These are phyloP conservation scores for Aspergillus transmontanensis DNA, from an alignment of 2,329 filamentous ascomycete genomes.

Conservation along the genomic window DNA sequence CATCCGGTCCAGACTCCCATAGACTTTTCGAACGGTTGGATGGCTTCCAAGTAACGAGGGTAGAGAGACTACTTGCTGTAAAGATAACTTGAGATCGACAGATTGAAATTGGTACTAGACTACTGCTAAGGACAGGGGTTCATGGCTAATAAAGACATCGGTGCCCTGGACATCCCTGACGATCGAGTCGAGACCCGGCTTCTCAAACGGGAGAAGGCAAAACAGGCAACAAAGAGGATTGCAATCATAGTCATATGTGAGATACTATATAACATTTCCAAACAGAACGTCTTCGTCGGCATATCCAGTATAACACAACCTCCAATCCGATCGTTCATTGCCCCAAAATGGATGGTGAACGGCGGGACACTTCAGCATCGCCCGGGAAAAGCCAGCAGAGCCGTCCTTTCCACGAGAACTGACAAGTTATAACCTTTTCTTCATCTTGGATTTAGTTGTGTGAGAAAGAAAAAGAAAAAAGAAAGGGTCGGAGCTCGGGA, in stretches of 20 bases:
- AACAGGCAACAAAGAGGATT: background rate
- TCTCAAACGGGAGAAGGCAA: background rate
- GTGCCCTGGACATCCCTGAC: background rate
- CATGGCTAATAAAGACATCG: background rate
- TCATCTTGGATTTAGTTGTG: constrained; percentile 48
- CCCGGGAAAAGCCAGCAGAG: constrained; percentile 35
- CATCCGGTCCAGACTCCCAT: background rate
- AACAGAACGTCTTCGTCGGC: background rate
- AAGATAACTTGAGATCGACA: background rate
- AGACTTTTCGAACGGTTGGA: background rate
- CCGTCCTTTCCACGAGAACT: constrained; percentile 38
- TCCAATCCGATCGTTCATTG: constrained; percentile 41
- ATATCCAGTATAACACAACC: constrained; percentile 24
- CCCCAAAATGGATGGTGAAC: constrained; percentile 38
- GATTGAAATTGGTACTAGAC: background rate
- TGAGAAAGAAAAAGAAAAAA: constrained; percentile 35
- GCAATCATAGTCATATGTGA: background rate
- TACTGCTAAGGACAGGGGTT: background rate
- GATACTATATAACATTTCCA: background rate
- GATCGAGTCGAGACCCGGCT: background rate
- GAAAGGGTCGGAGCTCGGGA: background rate
- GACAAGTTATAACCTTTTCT: constrained; percentile 39
- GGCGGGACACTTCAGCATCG: constrained; percentile 43
- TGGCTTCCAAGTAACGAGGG: background rate
- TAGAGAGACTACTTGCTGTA: background rate